A percentile compares a stretch with the other conserved stretches of the same genome.
Conservation (phyloP, 1,284 basidiomycete genomes). For the Naganishia albida region DNA sequence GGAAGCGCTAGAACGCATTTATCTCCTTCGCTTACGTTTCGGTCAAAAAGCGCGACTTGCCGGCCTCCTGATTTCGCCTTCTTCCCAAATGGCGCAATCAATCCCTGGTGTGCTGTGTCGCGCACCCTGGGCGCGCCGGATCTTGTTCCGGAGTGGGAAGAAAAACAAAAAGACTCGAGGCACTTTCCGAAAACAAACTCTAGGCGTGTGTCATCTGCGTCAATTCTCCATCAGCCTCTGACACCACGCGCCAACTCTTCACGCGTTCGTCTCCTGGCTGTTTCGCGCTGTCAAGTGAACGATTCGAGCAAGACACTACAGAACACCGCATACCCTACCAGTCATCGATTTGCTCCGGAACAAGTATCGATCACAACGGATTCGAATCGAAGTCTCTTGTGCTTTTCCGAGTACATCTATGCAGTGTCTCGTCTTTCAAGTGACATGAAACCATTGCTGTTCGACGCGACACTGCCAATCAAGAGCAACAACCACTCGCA, state of each 20-base stretch:
- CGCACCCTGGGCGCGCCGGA: not conserved
- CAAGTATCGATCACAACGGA: not conserved
- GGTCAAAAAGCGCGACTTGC: too few relatives aligned
- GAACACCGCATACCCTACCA: not conserved
- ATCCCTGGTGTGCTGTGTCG: not conserved
- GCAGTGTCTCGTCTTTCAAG: slow-evolving; percentile 15
- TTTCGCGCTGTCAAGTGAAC: not conserved
- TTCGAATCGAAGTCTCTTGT: slow-evolving; percentile 12
- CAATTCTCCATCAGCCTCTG: not conserved
- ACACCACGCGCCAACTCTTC: not conserved
- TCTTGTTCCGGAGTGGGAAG: slow-evolving; percentile 22
- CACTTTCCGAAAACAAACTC: slow-evolving; percentile 11
- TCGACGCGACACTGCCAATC: not conserved
- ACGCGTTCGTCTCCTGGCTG: too few relatives aligned
- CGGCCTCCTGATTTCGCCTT: not conserved
- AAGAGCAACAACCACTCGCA: not conserved
- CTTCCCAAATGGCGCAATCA: not conserved
- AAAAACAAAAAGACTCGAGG: slow-evolving; percentile 17
- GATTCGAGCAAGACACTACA: slow-evolving; percentile 7
- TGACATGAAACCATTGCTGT: slow-evolving; percentile 12
- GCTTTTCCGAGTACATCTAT: slow-evolving; percentile 23
- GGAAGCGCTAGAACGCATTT: too few relatives aligned
- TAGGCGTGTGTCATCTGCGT: slow-evolving; percentile 8
- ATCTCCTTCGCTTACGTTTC: too few relatives aligned
- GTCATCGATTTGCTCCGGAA: slow-evolving; percentile 13